Evolutionary conservation across 345 rosid species (phyloP), one percentile per base, ranked within the genome.

Genomic region (Angophora floribunda): DNA sequence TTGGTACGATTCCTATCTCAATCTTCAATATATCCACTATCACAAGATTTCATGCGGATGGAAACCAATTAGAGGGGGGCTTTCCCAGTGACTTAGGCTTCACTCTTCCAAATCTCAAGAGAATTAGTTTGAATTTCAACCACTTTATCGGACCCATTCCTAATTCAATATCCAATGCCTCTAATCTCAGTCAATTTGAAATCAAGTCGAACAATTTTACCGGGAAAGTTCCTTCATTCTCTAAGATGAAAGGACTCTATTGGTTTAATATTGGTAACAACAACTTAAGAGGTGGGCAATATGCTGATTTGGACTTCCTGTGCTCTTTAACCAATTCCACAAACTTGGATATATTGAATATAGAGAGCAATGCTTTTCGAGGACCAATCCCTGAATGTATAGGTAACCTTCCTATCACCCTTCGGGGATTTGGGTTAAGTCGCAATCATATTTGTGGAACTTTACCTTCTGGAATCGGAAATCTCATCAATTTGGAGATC

Each of bases 11-110:
- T 57, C 91, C 94, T 82, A 67, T 51, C 30, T 57, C 92, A 4
- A 9, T 91, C 13, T 85, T 17, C 36, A 90, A 89, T 16, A 6
- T 89, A 45, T 91, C 90, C 4, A 78, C 88, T 3, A 9, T 91
- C 3, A 3, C 3, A 5, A 0, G 0, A 21, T 36, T 86, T 4
- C 0, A 1, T 26, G 11, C 57, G 7, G 11, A 0, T 0, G 0
- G 0, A 7, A 91, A 93, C 65, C 41, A 49, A 24, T 28, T 93
- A 1, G 45, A 88, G 4, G 90, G 94, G 28, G 85, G 30, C 7
- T 49, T 91, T 52, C 91, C 91, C 0, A n/a, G 17, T 1, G 24
- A 53, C 67, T 1, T 91, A 26, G 89, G 92, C 17, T 24, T 32
- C 44, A 70, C 61, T 50, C 89, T 91, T 52, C 92, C 91, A 3